phyloP scores from a whole-genome alignment of 2,329 filamentous ascomycete genomes.

The Dothidotthia symphoricarpi region DNA sequence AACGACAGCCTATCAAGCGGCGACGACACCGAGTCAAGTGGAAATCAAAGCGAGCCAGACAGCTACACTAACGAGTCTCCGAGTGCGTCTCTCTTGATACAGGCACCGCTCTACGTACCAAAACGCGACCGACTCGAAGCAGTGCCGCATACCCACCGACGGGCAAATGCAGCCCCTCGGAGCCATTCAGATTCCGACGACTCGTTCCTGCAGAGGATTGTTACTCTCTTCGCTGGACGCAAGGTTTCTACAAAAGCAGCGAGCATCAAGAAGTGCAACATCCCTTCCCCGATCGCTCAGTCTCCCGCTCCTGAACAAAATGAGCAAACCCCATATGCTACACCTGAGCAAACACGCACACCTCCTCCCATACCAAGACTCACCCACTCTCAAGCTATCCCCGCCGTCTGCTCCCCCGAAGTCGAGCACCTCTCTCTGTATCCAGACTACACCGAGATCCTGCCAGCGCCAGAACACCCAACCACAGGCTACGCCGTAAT shows the following conservation, averaged over 20 bases:
- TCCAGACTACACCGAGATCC: neutral
- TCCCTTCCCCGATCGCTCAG: too few species aligned
- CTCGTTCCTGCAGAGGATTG: constrained; percentile 6
- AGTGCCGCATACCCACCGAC: neutral
- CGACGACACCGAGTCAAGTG: too few species aligned
- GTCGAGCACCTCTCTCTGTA: neutral
- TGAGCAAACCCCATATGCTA: neutral
- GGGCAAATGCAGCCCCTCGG: neutral
- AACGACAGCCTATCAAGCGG: neutral
- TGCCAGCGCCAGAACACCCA: constrained; percentile 3
- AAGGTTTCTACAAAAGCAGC: neutral
- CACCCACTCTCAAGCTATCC: constrained; percentile 2
- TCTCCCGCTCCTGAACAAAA: neutral
- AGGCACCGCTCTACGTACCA: neutral
- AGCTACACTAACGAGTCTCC: too few species aligned
- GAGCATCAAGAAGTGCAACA: neutral
- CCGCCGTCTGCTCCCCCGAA: neutral
- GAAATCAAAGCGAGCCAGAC: too few species aligned
- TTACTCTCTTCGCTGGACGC: constrained; percentile 14
- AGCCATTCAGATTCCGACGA: neutral
- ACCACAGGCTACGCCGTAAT: constrained; percentile 8
- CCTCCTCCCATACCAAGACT: constrained; percentile 1
- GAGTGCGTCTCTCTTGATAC: neutral
- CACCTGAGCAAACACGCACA: neutral
- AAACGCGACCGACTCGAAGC: neutral